Evolutionary conservation across 2,329 filamentous ascomycete species (phyloP), one percentile per base, ranked within the genome.

Genomic region (Tolypocladium paradoxum): DNA sequence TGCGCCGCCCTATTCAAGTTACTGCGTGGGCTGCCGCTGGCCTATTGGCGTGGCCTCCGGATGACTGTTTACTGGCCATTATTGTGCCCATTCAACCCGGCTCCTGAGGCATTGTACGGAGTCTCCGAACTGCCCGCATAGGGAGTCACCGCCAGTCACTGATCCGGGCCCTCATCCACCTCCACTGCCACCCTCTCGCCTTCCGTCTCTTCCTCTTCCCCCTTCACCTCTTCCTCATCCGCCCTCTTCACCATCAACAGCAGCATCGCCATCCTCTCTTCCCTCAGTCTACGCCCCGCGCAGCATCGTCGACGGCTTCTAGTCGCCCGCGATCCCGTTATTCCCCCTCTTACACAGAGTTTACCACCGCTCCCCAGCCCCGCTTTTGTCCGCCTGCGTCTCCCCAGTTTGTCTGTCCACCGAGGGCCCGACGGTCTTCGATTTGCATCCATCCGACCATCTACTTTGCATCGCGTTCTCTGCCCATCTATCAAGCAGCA

Each of bases 401-500:
- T 31, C 29, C 29, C 43, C 27, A 9, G 40, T 18, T 16, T 9
- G 24, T 29, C 40, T 38, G 27, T 27, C 40, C 16, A 5, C 22
- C 22, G 4, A 45, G 22, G 14, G 43, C 18, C 43, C 43, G 43
- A 27, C 43, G 20, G 43, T 20, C 6, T 29, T 9, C 11, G 27
- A 46, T 49, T 37, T 46, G 43, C 43, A 46, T 31, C 43, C 43
- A 29, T 27, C 16, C 11, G 20, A 16, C 24, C 18, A 12, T 9
- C 43, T 16, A 8, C 27, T 12, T n/a, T 33, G 48, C 48, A 7
- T 37, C 48, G 43, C 46, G 47, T 45, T 46, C 49, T 40, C 49
- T 18, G 37, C 34, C 38, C 12, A 40, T 40, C 18, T 37, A 31
- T 40, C 53, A 29, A 52, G 35, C 53, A 54, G 33, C 52, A 51